Evolutionary conservation across 257 asterid genomes (phyloP).

Genomic region (Primulina eburnea): DNA sequence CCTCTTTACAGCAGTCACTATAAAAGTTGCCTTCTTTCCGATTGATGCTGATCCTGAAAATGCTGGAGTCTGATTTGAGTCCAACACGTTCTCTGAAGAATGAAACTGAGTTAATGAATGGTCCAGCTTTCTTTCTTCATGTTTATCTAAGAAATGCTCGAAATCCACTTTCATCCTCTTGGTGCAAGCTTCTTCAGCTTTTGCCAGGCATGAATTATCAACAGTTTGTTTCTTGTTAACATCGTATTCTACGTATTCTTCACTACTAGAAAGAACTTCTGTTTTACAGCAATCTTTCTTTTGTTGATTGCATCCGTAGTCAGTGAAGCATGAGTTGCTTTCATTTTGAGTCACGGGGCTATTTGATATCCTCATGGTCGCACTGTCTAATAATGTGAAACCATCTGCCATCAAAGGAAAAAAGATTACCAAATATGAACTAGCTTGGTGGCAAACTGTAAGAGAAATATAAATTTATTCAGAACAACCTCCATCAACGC

Average conservation of each 20-base stretch:
- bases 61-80: constrained; percentile 19
- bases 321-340: constrained; percentile 10
- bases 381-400: constrained; percentile 31
- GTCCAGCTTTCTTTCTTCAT: constrained; percentile 12
- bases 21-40: constrained; percentile 29
- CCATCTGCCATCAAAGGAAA: constrained; percentile 35
- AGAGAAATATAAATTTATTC: background rate
- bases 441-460: background rate
- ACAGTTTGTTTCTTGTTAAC: background rate
- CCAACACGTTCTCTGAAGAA: constrained; percentile 15
- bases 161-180: constrained; percentile 19
- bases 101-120: constrained; percentile 15
- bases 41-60: constrained; percentile 26
- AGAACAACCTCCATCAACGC: constrained; percentile 56
- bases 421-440: background rate
- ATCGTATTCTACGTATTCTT: constrained; percentile 13
- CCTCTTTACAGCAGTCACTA: constrained; percentile 29
- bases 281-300: constrained; percentile 16
- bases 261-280: background rate
- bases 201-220: constrained; percentile 13
- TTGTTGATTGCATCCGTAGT: constrained; percentile 4
- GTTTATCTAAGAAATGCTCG: background rate
- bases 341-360: constrained; percentile 26
- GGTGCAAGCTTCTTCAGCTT: constrained; percentile 20
- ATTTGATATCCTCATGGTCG: constrained; percentile 22